Conservation (phyloP, 768 basidiomycete species). For the Termitomyces sp. region DNA sequence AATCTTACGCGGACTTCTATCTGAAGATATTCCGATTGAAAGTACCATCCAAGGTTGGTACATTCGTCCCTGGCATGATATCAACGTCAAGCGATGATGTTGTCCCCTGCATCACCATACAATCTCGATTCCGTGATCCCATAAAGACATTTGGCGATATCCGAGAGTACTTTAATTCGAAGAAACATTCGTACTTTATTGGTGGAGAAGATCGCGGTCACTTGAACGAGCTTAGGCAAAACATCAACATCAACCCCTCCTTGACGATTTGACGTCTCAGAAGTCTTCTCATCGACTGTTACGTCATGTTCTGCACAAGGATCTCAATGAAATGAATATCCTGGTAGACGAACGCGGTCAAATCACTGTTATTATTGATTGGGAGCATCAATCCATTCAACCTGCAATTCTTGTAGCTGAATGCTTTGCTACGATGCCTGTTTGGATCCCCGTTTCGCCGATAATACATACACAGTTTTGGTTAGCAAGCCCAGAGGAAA, state of each 20-base stretch:
- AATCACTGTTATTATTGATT: not conserved
- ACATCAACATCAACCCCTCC: not conserved
- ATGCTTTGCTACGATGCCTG: not conserved
- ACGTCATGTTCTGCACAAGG: not conserved
- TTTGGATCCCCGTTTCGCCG: slow-evolving; percentile 1
- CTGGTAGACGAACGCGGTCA: not conserved
- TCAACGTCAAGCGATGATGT: not conserved
- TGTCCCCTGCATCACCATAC: not conserved
- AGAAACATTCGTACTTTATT: not conserved
- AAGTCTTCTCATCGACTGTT: not conserved
- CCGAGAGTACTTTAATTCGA: slow-evolving; percentile 6
- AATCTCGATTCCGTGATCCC: not conserved
- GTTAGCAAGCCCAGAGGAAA: slow-evolving; percentile 6
- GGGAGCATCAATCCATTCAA: not conserved
- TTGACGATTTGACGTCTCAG: not conserved
- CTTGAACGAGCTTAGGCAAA: not conserved
- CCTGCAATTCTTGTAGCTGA: not conserved
- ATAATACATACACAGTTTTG: not conserved
- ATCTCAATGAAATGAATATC: not conserved
- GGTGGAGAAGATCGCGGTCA: not conserved
- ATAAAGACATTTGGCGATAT: slow-evolving; percentile 1
- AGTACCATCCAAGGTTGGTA: not conserved
- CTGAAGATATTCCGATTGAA: not conserved
- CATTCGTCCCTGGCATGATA: slow-evolving; percentile 1
- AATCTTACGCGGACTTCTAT: not conserved